Conservation (phyloP, 2,329 filamentous ascomycete species). For the Colletotrichum sp. region DNA sequence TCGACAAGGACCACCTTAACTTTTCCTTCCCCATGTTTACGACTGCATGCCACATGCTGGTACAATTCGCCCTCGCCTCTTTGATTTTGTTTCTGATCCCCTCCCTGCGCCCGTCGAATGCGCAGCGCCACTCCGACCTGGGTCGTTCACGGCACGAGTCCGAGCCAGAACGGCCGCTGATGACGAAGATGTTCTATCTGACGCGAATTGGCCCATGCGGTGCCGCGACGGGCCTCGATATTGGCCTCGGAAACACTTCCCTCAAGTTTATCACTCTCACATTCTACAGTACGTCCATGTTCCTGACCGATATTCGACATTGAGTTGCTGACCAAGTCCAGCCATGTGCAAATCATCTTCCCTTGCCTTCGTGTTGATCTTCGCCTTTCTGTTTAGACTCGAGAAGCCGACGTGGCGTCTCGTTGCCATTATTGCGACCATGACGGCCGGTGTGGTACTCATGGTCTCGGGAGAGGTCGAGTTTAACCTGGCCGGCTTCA, state of each 20-base stretch:
- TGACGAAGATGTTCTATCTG: constrained; percentile 91
- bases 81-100: constrained; percentile 84
- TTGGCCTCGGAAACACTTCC: constrained; percentile 94
- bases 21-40: constrained; percentile 97
- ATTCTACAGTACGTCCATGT: constrained; percentile 77
- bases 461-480: constrained; percentile 97
- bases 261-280: constrained; percentile 96
- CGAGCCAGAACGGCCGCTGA: constrained; percentile 65
- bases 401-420: constrained; percentile 87
- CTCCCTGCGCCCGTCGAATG: constrained; percentile 72
- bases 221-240: constrained; percentile 90
- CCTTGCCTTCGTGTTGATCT: constrained; percentile 91
- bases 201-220: constrained; percentile 92
- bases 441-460: constrained; percentile 94
- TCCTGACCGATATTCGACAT: background rate
- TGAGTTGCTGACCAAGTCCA: constrained; percentile 36
- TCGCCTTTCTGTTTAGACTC: constrained; percentile 92
- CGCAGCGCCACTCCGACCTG: constrained; percentile 48
- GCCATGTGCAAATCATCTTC: constrained; percentile 99
- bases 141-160: constrained; percentile 57
- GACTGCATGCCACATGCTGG: constrained; percentile 92
- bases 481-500: constrained; percentile 85
- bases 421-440: constrained; percentile 84
- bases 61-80: constrained; percentile 84
- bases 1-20: constrained; percentile 81